Evolutionary conservation across 2,329 filamentous ascomycete species (phyloP).

Genomic region (Aureobasidium sp.): DNA sequence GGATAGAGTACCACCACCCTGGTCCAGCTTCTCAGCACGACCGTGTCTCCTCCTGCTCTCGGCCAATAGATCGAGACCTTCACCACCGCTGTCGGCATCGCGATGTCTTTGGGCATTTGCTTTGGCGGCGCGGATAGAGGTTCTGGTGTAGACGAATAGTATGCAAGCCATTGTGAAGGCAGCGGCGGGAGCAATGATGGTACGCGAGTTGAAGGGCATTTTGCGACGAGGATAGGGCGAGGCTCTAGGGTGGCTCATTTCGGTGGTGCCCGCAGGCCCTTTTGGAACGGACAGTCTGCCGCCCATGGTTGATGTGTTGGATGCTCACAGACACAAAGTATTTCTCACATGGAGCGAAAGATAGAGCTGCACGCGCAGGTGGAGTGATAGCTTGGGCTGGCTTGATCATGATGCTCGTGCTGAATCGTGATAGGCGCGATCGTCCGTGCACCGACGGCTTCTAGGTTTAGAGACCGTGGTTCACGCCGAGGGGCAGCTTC

Average conservation of each 20-base stretch:
- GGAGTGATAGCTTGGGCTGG: background rate
- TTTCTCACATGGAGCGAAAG: background rate
- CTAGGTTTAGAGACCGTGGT: background rate
- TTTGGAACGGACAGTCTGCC: constrained; percentile 38
- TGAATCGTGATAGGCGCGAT: background rate
- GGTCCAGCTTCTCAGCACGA: constrained; percentile 35
- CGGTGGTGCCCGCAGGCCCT: constrained; percentile 34
- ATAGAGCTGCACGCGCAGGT: background rate
- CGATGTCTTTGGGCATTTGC: constrained; percentile 53
- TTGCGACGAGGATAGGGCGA: constrained; percentile 24
- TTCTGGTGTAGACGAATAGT: constrained; percentile 54
- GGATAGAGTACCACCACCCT: constrained; percentile 26
- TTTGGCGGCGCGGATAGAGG: constrained; percentile 58
- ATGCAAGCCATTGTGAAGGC: constrained; percentile 54
- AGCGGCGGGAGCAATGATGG: constrained; percentile 52
- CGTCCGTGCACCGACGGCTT: background rate
- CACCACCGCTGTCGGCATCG: constrained; percentile 47
- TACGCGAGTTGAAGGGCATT: constrained; percentile 27
- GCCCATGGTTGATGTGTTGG: constrained; percentile 30
- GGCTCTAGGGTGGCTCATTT: constrained; percentile 27
- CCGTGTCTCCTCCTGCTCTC: constrained; percentile 48
- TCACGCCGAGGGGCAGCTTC: background rate
- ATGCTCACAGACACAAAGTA: background rate
- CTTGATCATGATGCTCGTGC: background rate
- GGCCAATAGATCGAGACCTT: constrained; percentile 43